phyloP scores from a whole-genome alignment of 208 protist species.

The Wallacemonas sp. region DNA sequence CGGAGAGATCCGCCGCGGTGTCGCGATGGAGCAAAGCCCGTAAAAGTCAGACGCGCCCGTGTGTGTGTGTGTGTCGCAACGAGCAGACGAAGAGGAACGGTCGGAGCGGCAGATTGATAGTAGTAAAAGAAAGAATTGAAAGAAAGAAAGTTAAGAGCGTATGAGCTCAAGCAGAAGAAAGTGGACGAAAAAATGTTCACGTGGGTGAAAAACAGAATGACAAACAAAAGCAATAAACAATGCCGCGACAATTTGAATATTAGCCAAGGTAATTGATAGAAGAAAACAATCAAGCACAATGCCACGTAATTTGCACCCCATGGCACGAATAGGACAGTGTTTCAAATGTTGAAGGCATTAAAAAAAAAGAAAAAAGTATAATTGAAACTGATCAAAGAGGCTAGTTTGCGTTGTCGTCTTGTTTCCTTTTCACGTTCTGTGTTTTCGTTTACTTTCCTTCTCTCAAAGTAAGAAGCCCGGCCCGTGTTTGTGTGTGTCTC shows the following conservation, averaged over 20 bases:
- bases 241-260: background rate
- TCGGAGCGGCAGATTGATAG: background rate
- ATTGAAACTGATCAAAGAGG: too few relatives aligned
- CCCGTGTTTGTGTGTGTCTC: too few relatives aligned
- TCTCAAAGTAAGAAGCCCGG: too few relatives aligned
- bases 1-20: constrained; percentile 86
- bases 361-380: constrained; percentile 14
- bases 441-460: background rate
- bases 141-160: background rate
- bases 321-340: too few relatives aligned
- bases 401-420: background rate
- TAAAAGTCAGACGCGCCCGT: too few relatives aligned
- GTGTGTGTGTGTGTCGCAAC: constrained; percentile 8
- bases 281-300: too few relatives aligned
- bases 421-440: background rate
- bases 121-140: background rate
- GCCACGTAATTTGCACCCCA: too few relatives aligned
- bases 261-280: too few relatives aligned
- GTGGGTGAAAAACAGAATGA: too few relatives aligned
- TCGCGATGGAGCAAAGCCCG: constrained; percentile 52
- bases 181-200: too few relatives aligned
- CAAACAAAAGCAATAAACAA: constrained; percentile 1
- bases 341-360: constrained; percentile 7
- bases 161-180: background rate
- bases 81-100: constrained; percentile 19